phyloP scores from a whole-genome alignment of 2,329 filamentous ascomycete species.

The Colletotrichum sp. region DNA sequence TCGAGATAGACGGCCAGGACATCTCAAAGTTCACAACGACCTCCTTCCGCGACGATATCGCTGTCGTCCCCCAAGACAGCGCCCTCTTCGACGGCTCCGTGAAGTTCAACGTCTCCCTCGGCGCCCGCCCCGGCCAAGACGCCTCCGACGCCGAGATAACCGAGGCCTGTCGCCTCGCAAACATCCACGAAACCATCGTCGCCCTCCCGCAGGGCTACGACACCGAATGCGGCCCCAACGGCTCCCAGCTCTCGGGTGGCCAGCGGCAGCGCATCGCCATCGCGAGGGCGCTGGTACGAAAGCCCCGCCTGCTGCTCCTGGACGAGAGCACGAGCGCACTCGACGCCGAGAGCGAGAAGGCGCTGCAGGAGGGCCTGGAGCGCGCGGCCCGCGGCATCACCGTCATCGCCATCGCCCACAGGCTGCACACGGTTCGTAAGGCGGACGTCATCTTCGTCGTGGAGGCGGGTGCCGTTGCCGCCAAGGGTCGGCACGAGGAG shows the following conservation, averaged over 20 bases:
- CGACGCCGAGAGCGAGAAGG: slow-evolving; percentile 63
- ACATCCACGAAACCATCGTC: slow-evolving; percentile 63
- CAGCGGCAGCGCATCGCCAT: slow-evolving; percentile 74
- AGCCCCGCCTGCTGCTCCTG: slow-evolving; percentile 68
- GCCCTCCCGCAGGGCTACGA: slow-evolving; percentile 60
- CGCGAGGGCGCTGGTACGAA: slow-evolving; percentile 68
- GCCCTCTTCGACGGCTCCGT: slow-evolving; percentile 45
- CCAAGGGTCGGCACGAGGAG: slow-evolving; percentile 58
- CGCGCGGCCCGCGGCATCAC: slow-evolving; percentile 44
- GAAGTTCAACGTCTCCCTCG: slow-evolving; percentile 43
- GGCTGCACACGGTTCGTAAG: slow-evolving; percentile 46
- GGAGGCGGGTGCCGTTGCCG: slow-evolving; percentile 56
- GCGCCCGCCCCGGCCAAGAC: slow-evolving; percentile 46
- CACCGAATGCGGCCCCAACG: slow-evolving; percentile 63
- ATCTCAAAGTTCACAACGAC: slow-evolving; percentile 42
- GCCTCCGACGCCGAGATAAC: slow-evolving; percentile 54
- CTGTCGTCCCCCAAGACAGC: slow-evolving; percentile 43
- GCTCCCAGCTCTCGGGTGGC: slow-evolving; percentile 69
- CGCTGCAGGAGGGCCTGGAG: slow-evolving; percentile 64
- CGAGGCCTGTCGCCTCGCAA: slow-evolving; percentile 59
- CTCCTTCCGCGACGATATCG: slow-evolving; percentile 41
- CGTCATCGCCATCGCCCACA: slow-evolving; percentile 47
- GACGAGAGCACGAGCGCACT: slow-evolving; percentile 75
- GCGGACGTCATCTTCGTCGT: slow-evolving; percentile 51
- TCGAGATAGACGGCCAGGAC: slow-evolving; percentile 51